Conservation (phyloP, 495 filamentous ascomycete species). For the Penicillium desertorum region DNA sequence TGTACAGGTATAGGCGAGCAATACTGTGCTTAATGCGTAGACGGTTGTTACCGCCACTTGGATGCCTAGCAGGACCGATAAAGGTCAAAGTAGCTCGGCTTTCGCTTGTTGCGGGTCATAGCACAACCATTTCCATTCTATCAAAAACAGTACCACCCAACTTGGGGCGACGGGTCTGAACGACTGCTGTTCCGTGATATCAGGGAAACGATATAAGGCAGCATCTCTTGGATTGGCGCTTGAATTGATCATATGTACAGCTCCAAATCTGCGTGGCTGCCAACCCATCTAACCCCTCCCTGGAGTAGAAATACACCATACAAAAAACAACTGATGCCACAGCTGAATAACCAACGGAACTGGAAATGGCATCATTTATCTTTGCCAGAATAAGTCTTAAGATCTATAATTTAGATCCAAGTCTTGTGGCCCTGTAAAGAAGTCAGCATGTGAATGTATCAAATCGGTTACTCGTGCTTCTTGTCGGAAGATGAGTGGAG, state of each 20-base stretch:
- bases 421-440: constrained; percentile 75
- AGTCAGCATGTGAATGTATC: constrained; percentile 28
- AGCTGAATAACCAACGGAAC: constrained; percentile 12
- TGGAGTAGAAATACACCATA: constrained; percentile 46
- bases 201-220: constrained; percentile 6
- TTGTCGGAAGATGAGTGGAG: neutral
- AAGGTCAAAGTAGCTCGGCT: neutral
- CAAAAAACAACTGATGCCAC: constrained; percentile 20
- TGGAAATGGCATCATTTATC: constrained; percentile 43
- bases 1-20: neutral
- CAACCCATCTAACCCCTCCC: constrained; percentile 33
- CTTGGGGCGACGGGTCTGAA: neutral
- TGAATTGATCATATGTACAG: constrained; percentile 49
- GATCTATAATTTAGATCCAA: constrained; percentile 53
- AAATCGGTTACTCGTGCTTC: neutral
- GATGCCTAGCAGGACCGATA: neutral
- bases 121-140: neutral
- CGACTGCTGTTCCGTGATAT: neutral
- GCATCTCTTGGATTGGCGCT: constrained; percentile 38
- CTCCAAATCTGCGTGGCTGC: constrained; percentile 34
- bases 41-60: neutral
- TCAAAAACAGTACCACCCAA: neutral
- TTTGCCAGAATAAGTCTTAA: constrained; percentile 84
- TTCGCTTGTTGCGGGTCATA: neutral
- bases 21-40: neutral